phyloP scores from a whole-genome alignment of 2,329 filamentous ascomycete genomes.

The Fusarium hostae region DNA sequence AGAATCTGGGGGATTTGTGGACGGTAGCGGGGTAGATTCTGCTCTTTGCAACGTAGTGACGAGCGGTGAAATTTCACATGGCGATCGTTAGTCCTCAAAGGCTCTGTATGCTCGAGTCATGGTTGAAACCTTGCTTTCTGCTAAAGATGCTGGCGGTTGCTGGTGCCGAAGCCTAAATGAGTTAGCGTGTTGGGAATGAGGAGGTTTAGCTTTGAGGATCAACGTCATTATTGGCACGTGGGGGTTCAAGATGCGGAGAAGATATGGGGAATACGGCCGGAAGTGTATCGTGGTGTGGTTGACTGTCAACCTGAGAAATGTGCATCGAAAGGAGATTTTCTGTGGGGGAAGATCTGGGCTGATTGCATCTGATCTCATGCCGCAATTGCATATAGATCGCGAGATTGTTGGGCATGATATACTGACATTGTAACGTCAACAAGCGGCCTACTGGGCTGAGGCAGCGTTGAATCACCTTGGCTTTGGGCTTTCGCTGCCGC shows the following conservation, averaged over 20 bases:
- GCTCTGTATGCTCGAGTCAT: not conserved
- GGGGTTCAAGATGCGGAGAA: slow-evolving; percentile 3
- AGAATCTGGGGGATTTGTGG: slow-evolving; percentile 8
- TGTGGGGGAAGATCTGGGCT: not conserved
- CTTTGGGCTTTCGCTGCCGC: not conserved
- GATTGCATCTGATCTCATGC: not conserved
- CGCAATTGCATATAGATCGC: not conserved
- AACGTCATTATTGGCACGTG: slow-evolving; percentile 4
- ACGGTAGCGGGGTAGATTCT: not conserved
- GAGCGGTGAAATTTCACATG: not conserved
- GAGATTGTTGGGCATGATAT: not conserved
- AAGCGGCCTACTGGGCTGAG: fast-evolving
- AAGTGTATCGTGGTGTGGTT: not conserved
- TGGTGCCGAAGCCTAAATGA: not conserved
- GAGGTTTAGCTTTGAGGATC: not conserved
- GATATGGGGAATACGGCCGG: not conserved
- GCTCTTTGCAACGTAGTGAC: not conserved
- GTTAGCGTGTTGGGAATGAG: not conserved
- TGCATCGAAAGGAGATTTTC: not conserved
- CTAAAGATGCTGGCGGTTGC: not conserved
- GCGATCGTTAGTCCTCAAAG: not conserved
- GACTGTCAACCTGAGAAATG: slow-evolving; percentile 9
- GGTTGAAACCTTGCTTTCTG: not conserved
- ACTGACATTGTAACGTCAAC: fast-evolving
- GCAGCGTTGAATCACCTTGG: not conserved